Base-by-base conservation (phyloP, 208 protist species). In the Wallacemonas sp. region DNA sequence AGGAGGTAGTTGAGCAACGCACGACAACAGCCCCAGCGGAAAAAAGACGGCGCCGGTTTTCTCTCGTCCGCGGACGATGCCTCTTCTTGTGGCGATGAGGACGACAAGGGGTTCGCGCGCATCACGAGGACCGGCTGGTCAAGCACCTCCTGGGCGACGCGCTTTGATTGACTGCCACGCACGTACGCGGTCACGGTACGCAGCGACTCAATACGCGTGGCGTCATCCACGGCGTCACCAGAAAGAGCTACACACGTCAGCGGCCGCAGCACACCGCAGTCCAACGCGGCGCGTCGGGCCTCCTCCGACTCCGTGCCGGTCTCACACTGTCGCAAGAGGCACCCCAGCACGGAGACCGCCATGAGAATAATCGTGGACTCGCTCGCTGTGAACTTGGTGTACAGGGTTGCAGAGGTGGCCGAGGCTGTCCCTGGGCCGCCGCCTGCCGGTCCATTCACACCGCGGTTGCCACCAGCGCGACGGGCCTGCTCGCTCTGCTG, bases 191-290 rank as follows among this genome's bases (percentile, higher is more conserved):
- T 75, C 1, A 95, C 62, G 30, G 79, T 75, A 9, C 90, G 79
- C 45, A 95, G 70, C 1, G 86, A 73, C 46, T 89, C 90, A 31
- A 95, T 92, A 36, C 86, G 84, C 2, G 68, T 78, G 30, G 76
- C 82, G 56, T 92, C 90, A 75, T 93, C 80, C 17, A 89, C 79
- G 34, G 64, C 75, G n/a, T 55, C 44, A 1, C 86, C 86, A 27
- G 74, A 70, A 28, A 93, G 78, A 11, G 90, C 86, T 12, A 95
- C 66, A 14, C 70, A 71, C 3, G 80, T 39, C 5, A 95, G 34
- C 2, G 84, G 72, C 17, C 38, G 51, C 11, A 92, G 76, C 39
- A 90, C 67, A n/a, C 80, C 82, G 28, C 75, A 83, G 27, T 80
- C 68, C 41, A 90, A 56, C 8, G 2, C 33, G 14, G 24, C 21